These are phyloP conservation scores for Trichocladium antarcticum DNA, from an alignment of 495 filamentous ascomycete species.

Conservation along the genomic window DNA sequence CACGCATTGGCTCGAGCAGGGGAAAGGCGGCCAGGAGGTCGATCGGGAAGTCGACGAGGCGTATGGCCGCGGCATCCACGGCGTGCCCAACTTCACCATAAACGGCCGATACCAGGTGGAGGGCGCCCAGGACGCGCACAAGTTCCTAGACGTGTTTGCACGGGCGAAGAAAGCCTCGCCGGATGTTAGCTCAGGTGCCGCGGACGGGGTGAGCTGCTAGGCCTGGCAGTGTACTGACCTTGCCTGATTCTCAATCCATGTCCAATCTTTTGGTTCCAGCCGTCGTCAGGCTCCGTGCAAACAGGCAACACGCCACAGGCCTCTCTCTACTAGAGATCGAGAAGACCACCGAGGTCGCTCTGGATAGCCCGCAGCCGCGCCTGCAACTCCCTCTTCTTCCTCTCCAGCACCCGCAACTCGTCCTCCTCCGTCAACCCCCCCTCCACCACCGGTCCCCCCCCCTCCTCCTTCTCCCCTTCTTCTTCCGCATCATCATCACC, in stretches of 20 bases:
- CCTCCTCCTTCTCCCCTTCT: conserved; percentile 21
- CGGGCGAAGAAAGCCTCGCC: conserved; percentile 31
- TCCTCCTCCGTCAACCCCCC: conserved; percentile 73
- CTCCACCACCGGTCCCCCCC: conserved; percentile 46
- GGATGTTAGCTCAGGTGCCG: conserved; percentile 6
- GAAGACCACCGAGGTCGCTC: conserved; percentile 59
- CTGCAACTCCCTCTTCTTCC: conserved; percentile 66
- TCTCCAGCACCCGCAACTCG: conserved; percentile 65
- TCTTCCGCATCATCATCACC: conserved; percentile 36
- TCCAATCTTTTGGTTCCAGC: too few species aligned
- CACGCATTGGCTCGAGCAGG: conserved; percentile 50
- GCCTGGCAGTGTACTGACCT: not conserved
- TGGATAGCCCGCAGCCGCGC: conserved; percentile 70
- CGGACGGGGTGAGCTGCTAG: conserved; percentile 8
- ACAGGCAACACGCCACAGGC: not conserved
- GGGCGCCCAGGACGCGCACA: conserved; percentile 52
- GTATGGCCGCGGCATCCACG: conserved; percentile 45
- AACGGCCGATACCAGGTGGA: conserved; percentile 50
- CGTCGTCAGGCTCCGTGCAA: not conserved
- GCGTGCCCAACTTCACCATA: conserved; percentile 66
- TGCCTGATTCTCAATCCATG: not conserved
- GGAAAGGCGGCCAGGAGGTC: conserved; percentile 55
- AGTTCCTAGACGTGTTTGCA: conserved; percentile 47
- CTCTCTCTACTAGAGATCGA: conserved; percentile 25
- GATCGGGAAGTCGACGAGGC: conserved; percentile 58